Conservation (phyloP, 1,284 basidiomycete genomes). For the Malassezia dermatis region DNA sequence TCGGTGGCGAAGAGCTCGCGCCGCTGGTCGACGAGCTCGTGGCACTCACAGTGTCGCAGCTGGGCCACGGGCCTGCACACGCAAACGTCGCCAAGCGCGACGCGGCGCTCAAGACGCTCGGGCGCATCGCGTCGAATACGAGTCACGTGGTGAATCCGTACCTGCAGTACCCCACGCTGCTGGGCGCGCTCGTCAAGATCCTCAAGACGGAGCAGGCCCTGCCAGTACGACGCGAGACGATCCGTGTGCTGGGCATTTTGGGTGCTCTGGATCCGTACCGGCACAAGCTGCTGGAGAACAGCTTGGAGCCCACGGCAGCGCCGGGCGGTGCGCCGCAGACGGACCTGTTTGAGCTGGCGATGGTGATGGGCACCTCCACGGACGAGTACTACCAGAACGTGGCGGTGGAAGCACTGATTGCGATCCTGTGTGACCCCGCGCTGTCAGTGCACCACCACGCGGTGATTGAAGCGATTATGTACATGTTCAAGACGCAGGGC, state of each 20-base stretch:
- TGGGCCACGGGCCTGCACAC: slow-evolving; percentile 57
- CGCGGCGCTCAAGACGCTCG: slow-evolving; percentile 83
- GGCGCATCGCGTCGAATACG: slow-evolving; percentile 89
- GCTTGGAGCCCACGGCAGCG: slow-evolving; percentile 56
- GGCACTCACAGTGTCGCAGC: slow-evolving; percentile 74
- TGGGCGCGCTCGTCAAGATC: slow-evolving; percentile 77
- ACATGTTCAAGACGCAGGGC: slow-evolving; percentile 96
- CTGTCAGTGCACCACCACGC: slow-evolving; percentile 57
- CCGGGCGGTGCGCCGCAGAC: slow-evolving; percentile 48
- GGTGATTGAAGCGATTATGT: slow-evolving; percentile 97
- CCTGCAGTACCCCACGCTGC: slow-evolving; percentile 76
- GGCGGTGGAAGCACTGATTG: slow-evolving; percentile 78
- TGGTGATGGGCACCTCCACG: slow-evolving; percentile 49
- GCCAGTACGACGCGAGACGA: slow-evolving; percentile 63
- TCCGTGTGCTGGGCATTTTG: slow-evolving; percentile 88
- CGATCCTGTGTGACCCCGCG: slow-evolving; percentile 62
- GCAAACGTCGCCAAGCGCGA: slow-evolving; percentile 55
- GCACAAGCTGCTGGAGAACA: slow-evolving; percentile 71
- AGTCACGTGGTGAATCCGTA: slow-evolving; percentile 88
- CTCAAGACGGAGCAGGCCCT: slow-evolving; percentile 70
- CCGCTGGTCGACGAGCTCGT: slow-evolving; percentile 76
- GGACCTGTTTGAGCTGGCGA: slow-evolving; percentile 55
- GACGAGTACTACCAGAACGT: slow-evolving; percentile 98
- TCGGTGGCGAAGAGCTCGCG: slow-evolving; percentile 83
- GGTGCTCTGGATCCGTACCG: slow-evolving; percentile 96